A percentile compares a stretch with the other conserved stretches of the same genome.
phyloP scores from a whole-genome alignment of 768 basidiomycete genomes.

The Pleurotus ostreatus region DNA sequence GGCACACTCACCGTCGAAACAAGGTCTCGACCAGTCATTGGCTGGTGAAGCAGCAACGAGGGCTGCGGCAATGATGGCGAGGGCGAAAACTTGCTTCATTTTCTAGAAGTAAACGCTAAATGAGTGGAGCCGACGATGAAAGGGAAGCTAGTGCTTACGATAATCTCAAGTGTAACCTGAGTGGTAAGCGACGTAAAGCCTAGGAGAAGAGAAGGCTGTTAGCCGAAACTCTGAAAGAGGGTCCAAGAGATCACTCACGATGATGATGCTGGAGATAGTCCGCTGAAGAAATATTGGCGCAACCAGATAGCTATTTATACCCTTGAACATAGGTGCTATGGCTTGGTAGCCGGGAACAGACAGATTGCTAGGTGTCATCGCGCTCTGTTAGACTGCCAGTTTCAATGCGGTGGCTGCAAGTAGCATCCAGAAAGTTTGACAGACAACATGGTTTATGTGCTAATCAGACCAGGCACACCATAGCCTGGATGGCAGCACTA shows the following conservation, averaged over 20 bases:
- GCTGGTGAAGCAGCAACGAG: constrained; percentile 3
- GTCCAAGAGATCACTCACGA: background rate
- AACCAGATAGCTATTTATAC: constrained; percentile 3
- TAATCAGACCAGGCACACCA: no score
- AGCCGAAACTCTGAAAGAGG: no score
- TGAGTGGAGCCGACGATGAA: background rate
- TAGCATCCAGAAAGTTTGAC: background rate
- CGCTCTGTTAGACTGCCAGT: background rate
- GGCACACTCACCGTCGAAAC: constrained; percentile 6
- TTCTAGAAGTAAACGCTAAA: background rate
- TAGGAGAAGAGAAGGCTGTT: background rate
- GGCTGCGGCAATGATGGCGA: constrained; percentile 5
- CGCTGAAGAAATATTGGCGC: constrained; percentile 3
- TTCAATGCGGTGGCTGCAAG: background rate
- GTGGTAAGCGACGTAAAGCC: constrained; percentile 3
- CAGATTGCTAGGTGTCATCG: background rate
- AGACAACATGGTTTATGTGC: background rate
- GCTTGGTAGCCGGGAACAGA: background rate
- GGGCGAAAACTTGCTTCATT: constrained; percentile 5
- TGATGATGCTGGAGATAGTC: constrained; percentile 8
- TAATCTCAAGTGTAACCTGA: constrained; percentile 3
- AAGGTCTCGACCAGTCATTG: constrained; percentile 4
- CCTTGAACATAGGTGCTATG: background rate
- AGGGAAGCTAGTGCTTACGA: background rate
- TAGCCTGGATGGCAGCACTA: no score